Evolutionary conservation across 2,329 filamentous ascomycete genomes (phyloP).

Genomic region (Neofusicoccum umdonicola): DNA sequence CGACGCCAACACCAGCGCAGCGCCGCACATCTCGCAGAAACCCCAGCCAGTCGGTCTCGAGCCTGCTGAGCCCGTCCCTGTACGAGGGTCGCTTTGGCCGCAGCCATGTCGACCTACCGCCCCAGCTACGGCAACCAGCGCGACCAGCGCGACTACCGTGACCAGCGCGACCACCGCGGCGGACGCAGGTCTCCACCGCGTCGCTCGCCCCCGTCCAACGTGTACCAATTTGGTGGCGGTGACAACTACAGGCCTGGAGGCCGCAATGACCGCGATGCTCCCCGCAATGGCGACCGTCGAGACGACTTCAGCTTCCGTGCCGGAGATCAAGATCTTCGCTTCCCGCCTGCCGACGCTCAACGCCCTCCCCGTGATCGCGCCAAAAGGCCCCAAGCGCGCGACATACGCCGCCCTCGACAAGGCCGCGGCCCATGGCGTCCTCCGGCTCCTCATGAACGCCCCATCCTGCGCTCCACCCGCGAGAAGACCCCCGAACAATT

Average conservation of each 20-base stretch:
- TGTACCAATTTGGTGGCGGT: slow-evolving; percentile 20
- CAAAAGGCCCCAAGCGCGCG: slow-evolving; percentile 8
- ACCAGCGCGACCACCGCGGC: neutral
- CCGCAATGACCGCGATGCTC: slow-evolving; percentile 20
- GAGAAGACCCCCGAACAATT: slow-evolving; percentile 45
- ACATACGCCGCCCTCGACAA: neutral
- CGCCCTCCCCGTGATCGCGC: neutral
- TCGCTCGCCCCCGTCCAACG: neutral
- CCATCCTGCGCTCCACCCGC: slow-evolving; percentile 42
- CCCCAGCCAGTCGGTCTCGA: neutral
- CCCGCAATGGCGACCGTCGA: slow-evolving; percentile 19
- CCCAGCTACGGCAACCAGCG: slow-evolving; percentile 13
- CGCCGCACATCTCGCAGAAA: neutral
- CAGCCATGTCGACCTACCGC: slow-evolving; percentile 16
- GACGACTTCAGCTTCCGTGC: slow-evolving; percentile 36
- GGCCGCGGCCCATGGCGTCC: slow-evolving; percentile 16
- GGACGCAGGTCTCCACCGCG: slow-evolving; percentile 15
- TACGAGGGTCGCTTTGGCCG: neutral
- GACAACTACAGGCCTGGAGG: slow-evolving; percentile 29
- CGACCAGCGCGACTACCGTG: slow-evolving; percentile 11
- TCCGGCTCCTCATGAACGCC: slow-evolving; percentile 43
- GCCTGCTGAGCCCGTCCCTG: neutral
- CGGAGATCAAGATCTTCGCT: slow-evolving; percentile 28
- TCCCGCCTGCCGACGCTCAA: slow-evolving; percentile 27
- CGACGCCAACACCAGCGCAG: neutral